Percentiles rank a stretch among this genome's conserved stretches.
These are phyloP conservation scores for Pythium pectinolyticum DNA, from an alignment of 352 stramenopile genomes.

Conservation along the genomic window DNA sequence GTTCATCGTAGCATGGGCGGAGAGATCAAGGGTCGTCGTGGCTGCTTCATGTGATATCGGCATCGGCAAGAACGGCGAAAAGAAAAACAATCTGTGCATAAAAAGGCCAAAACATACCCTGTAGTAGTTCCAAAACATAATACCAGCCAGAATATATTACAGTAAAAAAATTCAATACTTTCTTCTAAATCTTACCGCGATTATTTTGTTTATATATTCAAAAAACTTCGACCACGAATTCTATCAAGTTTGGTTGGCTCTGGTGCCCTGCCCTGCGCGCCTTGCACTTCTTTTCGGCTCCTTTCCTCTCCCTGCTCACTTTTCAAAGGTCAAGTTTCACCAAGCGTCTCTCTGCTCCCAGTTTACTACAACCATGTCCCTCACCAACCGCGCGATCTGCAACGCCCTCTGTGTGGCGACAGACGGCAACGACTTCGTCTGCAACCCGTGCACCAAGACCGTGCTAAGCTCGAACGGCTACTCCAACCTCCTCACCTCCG, in stretches of 20 bases:
- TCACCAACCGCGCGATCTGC: conserved; percentile 1
- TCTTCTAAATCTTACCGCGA: not conserved
- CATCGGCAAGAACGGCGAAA: too few species aligned
- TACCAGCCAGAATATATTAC: not conserved
- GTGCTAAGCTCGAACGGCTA: not conserved
- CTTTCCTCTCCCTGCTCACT: not conserved
- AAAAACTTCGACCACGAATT: too few species aligned
- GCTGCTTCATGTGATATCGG: too few species aligned
- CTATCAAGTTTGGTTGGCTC: not conserved
- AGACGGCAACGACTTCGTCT: not conserved
- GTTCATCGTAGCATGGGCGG: too few species aligned
- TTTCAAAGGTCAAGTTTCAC: too few species aligned
- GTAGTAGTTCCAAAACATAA: not conserved
- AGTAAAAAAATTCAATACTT: not conserved
- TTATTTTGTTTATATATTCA: too few species aligned
- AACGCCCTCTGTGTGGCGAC: not conserved
- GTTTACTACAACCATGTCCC: not conserved
- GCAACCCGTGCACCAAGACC: not conserved
- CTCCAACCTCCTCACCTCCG: conserved; percentile 1
- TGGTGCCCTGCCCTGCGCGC: not conserved
- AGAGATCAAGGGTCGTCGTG: too few species aligned
- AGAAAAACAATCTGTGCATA: too few species aligned
- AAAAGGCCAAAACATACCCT: too few species aligned
- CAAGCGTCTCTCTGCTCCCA: not conserved
- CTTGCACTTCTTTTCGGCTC: not conserved